A percentile compares a stretch with the other conserved stretches of the same genome.
phyloP scores from a whole-genome alignment of 192 early-diverging fungal species.

The Coemansia sp. region DNA sequence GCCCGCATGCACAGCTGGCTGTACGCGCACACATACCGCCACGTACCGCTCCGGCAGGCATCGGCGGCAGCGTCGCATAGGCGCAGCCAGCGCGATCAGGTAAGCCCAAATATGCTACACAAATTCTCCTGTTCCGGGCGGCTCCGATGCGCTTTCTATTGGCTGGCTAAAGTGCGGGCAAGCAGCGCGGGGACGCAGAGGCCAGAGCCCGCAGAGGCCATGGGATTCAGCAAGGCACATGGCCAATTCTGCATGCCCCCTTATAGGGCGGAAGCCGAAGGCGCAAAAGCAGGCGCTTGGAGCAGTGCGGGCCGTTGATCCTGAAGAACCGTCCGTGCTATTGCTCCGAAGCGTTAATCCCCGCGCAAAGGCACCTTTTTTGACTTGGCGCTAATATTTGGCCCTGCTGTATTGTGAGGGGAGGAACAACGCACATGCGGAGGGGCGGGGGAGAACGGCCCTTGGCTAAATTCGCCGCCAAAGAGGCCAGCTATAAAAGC shows the following conservation, averaged over 20 bases:
- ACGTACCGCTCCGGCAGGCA: not conserved
- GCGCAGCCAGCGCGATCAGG: not conserved
- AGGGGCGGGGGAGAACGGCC: too few relatives aligned
- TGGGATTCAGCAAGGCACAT: slow-evolving; percentile 3
- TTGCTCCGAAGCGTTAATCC: too few relatives aligned
- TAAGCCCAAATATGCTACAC: not conserved
- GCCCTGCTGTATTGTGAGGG: too few relatives aligned
- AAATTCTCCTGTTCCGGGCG: not conserved
- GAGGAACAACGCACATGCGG: too few relatives aligned
- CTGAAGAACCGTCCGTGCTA: too few relatives aligned
- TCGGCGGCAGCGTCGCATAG: slow-evolving; percentile 1
- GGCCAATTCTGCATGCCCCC: not conserved
- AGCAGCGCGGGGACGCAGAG: too few relatives aligned
- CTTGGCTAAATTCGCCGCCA: not conserved
- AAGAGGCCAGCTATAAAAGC: not conserved
- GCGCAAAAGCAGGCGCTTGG: not conserved
- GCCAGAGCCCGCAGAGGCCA: too few relatives aligned
- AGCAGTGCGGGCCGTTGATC: not conserved
- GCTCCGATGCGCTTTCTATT: slow-evolving; percentile 1
- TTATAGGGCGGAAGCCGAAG: not conserved
- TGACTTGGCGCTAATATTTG: too few relatives aligned
- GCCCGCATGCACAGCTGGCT: not conserved
- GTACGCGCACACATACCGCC: not conserved
- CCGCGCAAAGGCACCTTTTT: too few relatives aligned
- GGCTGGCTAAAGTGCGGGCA: too few relatives aligned